Base-by-base conservation (phyloP, 306 rosid genomes). In the Gastrolobium villosum region DNA sequence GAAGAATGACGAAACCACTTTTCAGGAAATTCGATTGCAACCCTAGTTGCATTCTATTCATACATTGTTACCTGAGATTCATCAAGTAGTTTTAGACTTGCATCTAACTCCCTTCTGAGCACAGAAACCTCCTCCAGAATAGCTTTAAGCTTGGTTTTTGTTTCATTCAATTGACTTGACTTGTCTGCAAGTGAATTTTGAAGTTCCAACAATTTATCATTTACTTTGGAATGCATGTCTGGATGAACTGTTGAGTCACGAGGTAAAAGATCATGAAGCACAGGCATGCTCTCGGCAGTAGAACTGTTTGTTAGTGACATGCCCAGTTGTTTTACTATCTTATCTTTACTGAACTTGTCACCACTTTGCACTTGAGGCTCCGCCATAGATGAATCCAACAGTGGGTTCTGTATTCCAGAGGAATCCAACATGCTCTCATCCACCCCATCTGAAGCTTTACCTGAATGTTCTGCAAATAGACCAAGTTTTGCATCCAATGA, bases 401-500 rank as follows among this genome's bases (percentile, higher is more conserved):
- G 96, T 26, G 84, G 88, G 79, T 87, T 92, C 76, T 84, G 92
- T 50, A 86, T 54, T 32, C 92, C 93, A 78, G 91, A 91, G 75
- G 92, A 95, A 88, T 95, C 99, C 92, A 89, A 62, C 98, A 96
- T 96, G 84, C 90, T 93, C 71, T 93, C 98, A 86, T 96, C 99
- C 65, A 64, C 87, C 64, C 93, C 98, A 75, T 90, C 92, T 75
- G 83, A 79, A 69, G 74, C 78, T 88, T 90, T 93, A 41, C 88
- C 86, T 5, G 89, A 52, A 68, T 82, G 93, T 40, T 81, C 92
- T 41, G 84, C 35, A 78, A 88, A 91, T 20, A 89, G 54, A 63
- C 92, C 96, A 86, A 91, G 83, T 78, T 91, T 93, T 65, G 89
- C 85, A 85, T 96, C 92, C 50, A 93, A 81, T 43, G 93, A 91